These are phyloP conservation scores for Euphrasia confusa DNA, from an alignment of 257 asterid species.

Conservation along the genomic window DNA sequence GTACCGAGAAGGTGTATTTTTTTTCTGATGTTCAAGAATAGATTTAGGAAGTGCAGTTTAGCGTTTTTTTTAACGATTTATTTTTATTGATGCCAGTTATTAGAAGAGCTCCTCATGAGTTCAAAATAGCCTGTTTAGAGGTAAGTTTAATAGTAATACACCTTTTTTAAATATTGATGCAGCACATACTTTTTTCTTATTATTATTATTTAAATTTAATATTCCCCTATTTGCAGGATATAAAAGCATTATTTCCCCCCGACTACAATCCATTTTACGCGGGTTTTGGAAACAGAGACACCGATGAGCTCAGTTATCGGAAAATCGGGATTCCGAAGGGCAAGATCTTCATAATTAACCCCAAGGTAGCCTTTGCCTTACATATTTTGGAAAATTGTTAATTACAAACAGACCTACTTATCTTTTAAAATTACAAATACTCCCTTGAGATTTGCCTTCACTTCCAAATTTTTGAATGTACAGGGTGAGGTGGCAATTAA, in stretches of 20 bases:
- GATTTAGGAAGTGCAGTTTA: neutral
- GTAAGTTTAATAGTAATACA: slow-evolving; percentile 27
- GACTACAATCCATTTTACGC: slow-evolving; percentile 97
- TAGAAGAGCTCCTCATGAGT: slow-evolving; percentile 98
- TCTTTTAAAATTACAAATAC: slow-evolving; percentile 1
- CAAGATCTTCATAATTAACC: slow-evolving; percentile 91
- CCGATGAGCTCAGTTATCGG: slow-evolving; percentile 96
- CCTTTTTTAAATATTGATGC: neutral
- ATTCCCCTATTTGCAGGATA: slow-evolving; percentile 56
- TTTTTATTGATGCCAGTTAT: slow-evolving; percentile 16
- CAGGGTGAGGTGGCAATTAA: slow-evolving; percentile 99
- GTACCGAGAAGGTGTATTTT: slow-evolving; percentile 92
- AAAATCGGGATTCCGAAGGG: slow-evolving; percentile 98
- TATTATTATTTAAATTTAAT: slow-evolving; percentile 5
- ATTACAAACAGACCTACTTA: neutral
- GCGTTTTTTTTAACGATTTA: neutral
- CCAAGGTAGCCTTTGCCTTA: slow-evolving; percentile 52
- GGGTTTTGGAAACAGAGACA: slow-evolving; percentile 97
- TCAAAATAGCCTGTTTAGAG: slow-evolving; percentile 99
- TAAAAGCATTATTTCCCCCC: slow-evolving; percentile 92
- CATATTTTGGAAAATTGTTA: neutral
- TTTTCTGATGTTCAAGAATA: slow-evolving; percentile 2
- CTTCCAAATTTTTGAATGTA: neutral
- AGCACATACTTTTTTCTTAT: neutral
- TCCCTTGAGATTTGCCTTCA: neutral